Percentiles rank a stretch among this genome's conserved stretches.
Conservation (phyloP, 169 alveolate genomes). For the Eimeria maxima region DNA sequence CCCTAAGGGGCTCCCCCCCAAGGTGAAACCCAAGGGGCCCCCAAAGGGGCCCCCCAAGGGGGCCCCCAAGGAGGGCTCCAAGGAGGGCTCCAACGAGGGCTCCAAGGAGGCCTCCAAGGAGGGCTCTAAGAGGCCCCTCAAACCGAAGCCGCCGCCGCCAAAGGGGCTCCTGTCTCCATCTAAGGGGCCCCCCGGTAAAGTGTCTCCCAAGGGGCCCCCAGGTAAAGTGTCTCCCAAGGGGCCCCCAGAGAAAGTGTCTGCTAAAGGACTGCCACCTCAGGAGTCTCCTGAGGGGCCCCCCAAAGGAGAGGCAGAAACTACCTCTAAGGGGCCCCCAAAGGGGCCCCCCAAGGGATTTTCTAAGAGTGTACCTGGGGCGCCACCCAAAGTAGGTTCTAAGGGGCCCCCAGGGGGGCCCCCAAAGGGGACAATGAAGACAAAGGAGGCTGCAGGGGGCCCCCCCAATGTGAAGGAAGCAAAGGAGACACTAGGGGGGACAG, state of each 20-base stretch:
- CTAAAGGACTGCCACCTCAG: not conserved
- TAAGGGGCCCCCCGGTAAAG: not conserved
- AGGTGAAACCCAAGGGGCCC: not conserved
- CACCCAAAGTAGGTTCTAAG: not conserved
- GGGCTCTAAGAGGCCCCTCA: no score
- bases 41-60: slow-evolving; percentile 33
- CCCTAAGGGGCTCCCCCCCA: not conserved
- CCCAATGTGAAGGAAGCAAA: not conserved
- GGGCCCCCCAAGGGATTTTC: not conserved
- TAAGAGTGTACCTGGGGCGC: not conserved
- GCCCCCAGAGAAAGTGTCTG: no score
- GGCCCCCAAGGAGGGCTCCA: no score
- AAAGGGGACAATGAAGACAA: not conserved
- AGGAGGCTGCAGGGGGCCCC: slow-evolving; percentile 26
- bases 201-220: not conserved
- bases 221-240: not conserved
- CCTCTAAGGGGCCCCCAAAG: slow-evolving; percentile 5
- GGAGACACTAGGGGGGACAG: not conserved
- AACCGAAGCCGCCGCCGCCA: no score
- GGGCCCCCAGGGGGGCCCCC: slow-evolving; percentile 44
- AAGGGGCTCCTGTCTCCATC: no score
- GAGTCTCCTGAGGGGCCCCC: not conserved
- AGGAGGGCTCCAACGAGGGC: no score
- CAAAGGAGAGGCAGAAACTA: not conserved
- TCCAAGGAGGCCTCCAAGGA: no score